Conservation (phyloP, 2,329 filamentous ascomycete genomes). For the Myriangium duriaei region DNA sequence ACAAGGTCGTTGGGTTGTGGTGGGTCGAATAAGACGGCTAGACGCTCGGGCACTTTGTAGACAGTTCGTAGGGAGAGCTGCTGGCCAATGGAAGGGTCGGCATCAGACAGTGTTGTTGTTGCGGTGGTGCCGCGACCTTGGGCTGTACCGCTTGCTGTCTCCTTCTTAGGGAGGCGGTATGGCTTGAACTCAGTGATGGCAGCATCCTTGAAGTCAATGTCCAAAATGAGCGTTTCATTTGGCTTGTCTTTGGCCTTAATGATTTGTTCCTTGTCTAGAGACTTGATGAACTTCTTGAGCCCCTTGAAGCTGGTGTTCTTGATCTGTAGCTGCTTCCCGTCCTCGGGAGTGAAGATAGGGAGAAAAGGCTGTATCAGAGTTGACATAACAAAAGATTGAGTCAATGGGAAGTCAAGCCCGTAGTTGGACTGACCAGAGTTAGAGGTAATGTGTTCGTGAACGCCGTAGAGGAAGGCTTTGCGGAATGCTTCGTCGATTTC, state of each 20-base stretch:
- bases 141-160: constrained; percentile 29
- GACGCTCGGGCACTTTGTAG: constrained; percentile 45
- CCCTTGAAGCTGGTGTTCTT: constrained; percentile 62
- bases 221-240: constrained; percentile 50
- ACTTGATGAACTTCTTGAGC: constrained; percentile 56
- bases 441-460: constrained; percentile 46
- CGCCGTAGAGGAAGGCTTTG: constrained; percentile 50
- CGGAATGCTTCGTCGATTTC: constrained; percentile 56
- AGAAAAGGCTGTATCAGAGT: constrained; percentile 55
- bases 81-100: constrained; percentile 33
- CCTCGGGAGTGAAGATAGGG: constrained; percentile 43
- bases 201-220: constrained; percentile 50
- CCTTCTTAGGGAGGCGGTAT: constrained; percentile 50
- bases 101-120: constrained; percentile 24
- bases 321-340: constrained; percentile 48
- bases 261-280: constrained; percentile 50
- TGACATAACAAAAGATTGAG: constrained; percentile 51
- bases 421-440: constrained; percentile 40
- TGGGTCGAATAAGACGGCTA: constrained; percentile 41
- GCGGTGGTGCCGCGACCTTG: constrained; percentile 24
- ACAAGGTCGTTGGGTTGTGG: constrained; percentile 35
- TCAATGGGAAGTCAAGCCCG: constrained; percentile 49
- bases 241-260: constrained; percentile 53
- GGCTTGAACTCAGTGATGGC: constrained; percentile 45
- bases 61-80: constrained; percentile 40